Percentiles rank a stretch among this genome's conserved stretches.
These are phyloP conservation scores for Talaromyces verruculosus DNA, from an alignment of 2,329 filamentous ascomycete species.

Conservation along the genomic window DNA sequence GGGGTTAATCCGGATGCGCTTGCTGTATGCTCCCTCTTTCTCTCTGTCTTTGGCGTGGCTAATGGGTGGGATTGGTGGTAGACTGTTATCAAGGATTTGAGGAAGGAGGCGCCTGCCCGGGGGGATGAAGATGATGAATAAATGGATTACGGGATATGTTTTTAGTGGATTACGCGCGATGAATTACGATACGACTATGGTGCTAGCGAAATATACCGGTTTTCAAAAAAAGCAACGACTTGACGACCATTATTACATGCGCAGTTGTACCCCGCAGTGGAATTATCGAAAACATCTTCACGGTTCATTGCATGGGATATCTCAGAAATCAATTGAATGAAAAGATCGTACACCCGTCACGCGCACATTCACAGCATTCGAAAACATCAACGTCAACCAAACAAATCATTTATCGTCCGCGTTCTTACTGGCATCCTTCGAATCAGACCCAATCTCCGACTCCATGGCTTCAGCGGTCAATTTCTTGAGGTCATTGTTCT, in stretches of 20 bases:
- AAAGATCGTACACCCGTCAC: constrained; percentile 10
- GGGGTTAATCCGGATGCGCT: constrained; percentile 94
- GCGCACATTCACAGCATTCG: not conserved
- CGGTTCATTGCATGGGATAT: constrained; percentile 20
- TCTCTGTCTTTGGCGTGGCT: constrained; percentile 3
- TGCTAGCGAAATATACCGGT: not conserved
- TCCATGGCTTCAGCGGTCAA: constrained; percentile 55
- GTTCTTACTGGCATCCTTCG: constrained; percentile 31
- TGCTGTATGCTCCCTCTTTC: constrained; percentile 62
- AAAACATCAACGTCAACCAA: not conserved
- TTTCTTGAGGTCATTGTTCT: constrained; percentile 62
- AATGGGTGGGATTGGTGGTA: constrained; percentile 24
- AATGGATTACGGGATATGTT: no score
- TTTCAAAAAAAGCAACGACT: not conserved
- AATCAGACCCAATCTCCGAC: constrained; percentile 37
- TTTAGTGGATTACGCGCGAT: not conserved
- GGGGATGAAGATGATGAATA: not conserved
- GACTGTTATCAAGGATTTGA: constrained; percentile 50
- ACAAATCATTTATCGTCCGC: constrained; percentile 30
- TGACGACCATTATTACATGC: not conserved
- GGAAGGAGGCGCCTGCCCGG: constrained; percentile 38
- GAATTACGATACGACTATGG: not conserved
- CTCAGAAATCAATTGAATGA: constrained; percentile 18
- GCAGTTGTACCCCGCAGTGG: not conserved
- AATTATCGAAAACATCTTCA: not conserved